phyloP scores from a whole-genome alignment of 2,329 filamentous ascomycete species.

The Colletotrichum sp. region DNA sequence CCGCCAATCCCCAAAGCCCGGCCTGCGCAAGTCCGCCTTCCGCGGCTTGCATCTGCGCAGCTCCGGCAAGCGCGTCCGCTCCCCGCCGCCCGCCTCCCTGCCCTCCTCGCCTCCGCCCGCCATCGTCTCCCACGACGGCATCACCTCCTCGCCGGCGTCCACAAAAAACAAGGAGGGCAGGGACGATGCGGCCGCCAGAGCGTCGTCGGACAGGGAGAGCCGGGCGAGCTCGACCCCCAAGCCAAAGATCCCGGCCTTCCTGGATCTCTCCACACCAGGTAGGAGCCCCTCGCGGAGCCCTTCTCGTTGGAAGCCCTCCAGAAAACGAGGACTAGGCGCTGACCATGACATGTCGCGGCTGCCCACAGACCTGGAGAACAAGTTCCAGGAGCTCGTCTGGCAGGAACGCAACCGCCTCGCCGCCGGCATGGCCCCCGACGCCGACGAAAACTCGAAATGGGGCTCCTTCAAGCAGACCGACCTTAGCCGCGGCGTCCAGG shows the following conservation, averaged over 20 bases:
- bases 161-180: slow-evolving; percentile 4
- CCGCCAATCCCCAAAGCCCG: slow-evolving; percentile 23
- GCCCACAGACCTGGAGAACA: slow-evolving; percentile 27
- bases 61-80: slow-evolving; percentile 53
- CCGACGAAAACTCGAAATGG: slow-evolving; percentile 37
- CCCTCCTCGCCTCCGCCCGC: slow-evolving; percentile 25
- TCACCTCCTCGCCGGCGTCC: slow-evolving; percentile 23
- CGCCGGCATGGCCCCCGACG: slow-evolving; percentile 42
- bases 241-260: slow-evolving; percentile 42
- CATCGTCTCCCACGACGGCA: slow-evolving; percentile 41
- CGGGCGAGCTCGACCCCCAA: neutral
- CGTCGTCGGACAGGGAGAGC: neutral
- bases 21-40: slow-evolving; percentile 43
- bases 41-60: slow-evolving; percentile 49
- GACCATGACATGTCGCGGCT: neutral
- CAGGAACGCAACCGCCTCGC: slow-evolving; percentile 54
- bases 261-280: slow-evolving; percentile 42
- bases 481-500: slow-evolving; percentile 51
- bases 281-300: slow-evolving; percentile 16
- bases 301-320: neutral
- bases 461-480: slow-evolving; percentile 37
- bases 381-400: slow-evolving; percentile 60
- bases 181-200: neutral
- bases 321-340: slow-evolving; percentile 10
- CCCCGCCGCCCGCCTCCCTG: slow-evolving; percentile 36